phyloP scores from a whole-genome alignment of 1,284 basidiomycete species.

The Apiotrichum sp. region DNA sequence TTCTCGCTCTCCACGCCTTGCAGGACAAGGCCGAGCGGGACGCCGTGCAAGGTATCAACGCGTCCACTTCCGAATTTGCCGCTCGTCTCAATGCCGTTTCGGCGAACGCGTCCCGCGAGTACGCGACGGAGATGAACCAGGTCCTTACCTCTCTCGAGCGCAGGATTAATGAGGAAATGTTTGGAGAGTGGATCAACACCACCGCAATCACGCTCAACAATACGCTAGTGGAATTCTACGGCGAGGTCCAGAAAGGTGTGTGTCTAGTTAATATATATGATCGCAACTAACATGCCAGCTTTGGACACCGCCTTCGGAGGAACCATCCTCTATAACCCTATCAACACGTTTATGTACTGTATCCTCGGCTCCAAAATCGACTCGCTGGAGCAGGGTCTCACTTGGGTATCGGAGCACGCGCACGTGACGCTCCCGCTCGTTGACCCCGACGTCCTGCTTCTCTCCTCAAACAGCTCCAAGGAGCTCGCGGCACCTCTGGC shows the following conservation, averaged over 20 bases:
- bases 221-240: slow-evolving; percentile 51
- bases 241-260: slow-evolving; percentile 44
- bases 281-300: slow-evolving; percentile 11
- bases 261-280: too few relatives aligned
- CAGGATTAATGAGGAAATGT: slow-evolving; percentile 75
- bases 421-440: slow-evolving; percentile 69
- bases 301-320: slow-evolving; percentile 70
- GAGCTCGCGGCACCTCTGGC: slow-evolving; percentile 74
- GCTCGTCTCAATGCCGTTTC: slow-evolving; percentile 71
- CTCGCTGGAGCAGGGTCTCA: slow-evolving; percentile 77
- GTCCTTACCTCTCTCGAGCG: slow-evolving; percentile 64
- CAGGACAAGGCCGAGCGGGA: slow-evolving; percentile 58
- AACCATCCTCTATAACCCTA: slow-evolving; percentile 70
- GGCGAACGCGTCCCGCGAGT: slow-evolving; percentile 67
- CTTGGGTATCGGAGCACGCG: slow-evolving; percentile 85
- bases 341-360: slow-evolving; percentile 82
- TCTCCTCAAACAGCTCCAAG: slow-evolving; percentile 63
- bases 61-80: slow-evolving; percentile 67
- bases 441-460: slow-evolving; percentile 64
- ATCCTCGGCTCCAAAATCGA: slow-evolving; percentile 82
- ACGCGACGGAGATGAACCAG: slow-evolving; percentile 67
- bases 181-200: slow-evolving; percentile 82
- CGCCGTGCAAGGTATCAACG: slow-evolving; percentile 57
- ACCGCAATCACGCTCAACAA: slow-evolving; percentile 79
- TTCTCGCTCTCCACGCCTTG: slow-evolving; percentile 66